Evolutionary conservation across 2,329 filamentous ascomycete genomes (phyloP), one percentile per base, ranked within the genome.

Genomic region (Pseudogymnoascus sp.): DNA sequence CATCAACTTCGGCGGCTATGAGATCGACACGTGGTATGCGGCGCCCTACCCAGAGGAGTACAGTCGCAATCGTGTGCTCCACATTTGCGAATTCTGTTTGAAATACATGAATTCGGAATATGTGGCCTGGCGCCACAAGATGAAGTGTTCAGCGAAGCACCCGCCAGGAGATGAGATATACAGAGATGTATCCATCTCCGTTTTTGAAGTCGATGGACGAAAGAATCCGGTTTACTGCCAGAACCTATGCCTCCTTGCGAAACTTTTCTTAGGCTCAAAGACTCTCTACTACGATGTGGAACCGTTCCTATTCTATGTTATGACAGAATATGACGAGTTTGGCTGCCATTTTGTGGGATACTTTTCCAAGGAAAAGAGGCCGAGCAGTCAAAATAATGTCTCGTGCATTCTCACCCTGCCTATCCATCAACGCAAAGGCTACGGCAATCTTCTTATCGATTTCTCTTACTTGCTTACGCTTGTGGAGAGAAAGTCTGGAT

Each of bases 21-120:
- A 99, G 75, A 99, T 99, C 70, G 95, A 99, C 74, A 99, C 95
- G 2, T 98, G 95, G 93, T 97, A 99, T 77, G 93, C 95, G 31
- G 95, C 95, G 40, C 96, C 95, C 11, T 99, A 99, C 73, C 95
- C 95, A 0, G 95, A 97, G 74, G 95, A 99, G 76, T 99, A 99
- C 79, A 98, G 92, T 74, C 87, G 93, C 67, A 98, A 99, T 73
- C 88, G 91, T 31, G 90, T 96, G 38, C 83, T 99, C n/a, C 98
- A 96, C 76, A 98, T 99, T 67, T 99, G 95, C 81, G 96, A 99
- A 75, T 99, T 98, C 75, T 99, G 95, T 74, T 81, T 99, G 65
- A 99, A 98, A 77, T 99, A 99, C 78, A 97, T 99, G 92, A 96
- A 96, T 75, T 98, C 95, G 16, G 93, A 97, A 74, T 98, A 96